Percentiles rank a stretch among this genome's conserved stretches.
These are phyloP conservation scores for Trichoderma sp. DNA, from an alignment of 2,329 filamentous ascomycete species.

Conservation along the genomic window DNA sequence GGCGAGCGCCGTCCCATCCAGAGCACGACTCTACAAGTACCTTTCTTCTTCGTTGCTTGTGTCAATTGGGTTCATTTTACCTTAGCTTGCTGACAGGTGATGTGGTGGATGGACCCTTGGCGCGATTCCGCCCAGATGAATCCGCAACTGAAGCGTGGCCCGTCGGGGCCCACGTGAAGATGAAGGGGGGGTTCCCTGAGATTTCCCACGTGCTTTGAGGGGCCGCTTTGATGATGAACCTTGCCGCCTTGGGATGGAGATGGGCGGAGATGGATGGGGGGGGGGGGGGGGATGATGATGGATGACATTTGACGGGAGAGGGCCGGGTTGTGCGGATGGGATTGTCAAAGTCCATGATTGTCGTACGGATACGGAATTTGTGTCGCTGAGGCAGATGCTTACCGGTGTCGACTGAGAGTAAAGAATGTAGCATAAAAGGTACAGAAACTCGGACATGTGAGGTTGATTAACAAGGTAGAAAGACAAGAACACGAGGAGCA, in stretches of 20 bases:
- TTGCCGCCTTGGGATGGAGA: constrained; percentile 21
- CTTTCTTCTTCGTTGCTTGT: background rate
- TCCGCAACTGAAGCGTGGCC: constrained; percentile 13
- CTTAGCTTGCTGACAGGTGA: too few species aligned
- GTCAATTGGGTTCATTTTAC: too few species aligned
- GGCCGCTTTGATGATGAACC: constrained; percentile 12
- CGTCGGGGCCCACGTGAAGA: constrained; percentile 3
- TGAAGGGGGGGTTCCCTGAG: constrained; percentile 8
- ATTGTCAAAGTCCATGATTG: too few species aligned
- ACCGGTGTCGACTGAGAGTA: background rate
- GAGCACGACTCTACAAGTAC: background rate
- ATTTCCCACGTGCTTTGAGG: constrained; percentile 25
- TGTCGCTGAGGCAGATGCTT: background rate
- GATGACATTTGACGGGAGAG: background rate
- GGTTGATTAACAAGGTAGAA: background rate
- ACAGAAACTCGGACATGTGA: background rate
- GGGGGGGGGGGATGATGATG: too few species aligned
- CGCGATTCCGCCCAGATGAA: constrained; percentile 7
- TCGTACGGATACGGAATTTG: too few species aligned
- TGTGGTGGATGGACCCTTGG: background rate
- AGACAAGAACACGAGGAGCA: background rate
- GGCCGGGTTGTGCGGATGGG: background rate
- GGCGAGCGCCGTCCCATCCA: background rate
- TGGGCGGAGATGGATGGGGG: constrained; percentile 13
- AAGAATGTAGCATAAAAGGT: background rate